These are phyloP conservation scores for Penicillium nordicum DNA, from an alignment of 2,329 filamentous ascomycete genomes.

Conservation along the genomic window DNA sequence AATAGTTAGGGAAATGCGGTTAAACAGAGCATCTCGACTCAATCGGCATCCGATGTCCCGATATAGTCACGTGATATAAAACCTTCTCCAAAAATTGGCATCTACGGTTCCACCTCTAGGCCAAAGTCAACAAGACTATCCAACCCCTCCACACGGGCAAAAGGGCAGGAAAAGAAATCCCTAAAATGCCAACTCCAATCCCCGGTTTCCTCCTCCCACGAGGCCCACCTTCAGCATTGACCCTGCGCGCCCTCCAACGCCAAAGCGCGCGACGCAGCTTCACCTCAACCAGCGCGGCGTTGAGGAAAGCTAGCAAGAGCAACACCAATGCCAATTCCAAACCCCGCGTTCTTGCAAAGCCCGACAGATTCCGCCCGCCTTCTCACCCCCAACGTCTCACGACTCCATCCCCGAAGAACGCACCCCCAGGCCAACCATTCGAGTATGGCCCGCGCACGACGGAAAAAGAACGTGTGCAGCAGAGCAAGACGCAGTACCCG, in stretches of 20 bases:
- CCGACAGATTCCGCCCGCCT: constrained; percentile 83
- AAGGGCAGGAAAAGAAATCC: not conserved
- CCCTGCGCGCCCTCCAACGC: constrained; percentile 27
- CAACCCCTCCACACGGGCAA: not conserved
- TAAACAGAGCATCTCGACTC: not conserved
- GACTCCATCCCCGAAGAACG: constrained; percentile 16
- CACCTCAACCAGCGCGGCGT: constrained; percentile 18
- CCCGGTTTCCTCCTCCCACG: constrained; percentile 67
- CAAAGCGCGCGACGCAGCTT: constrained; percentile 25
- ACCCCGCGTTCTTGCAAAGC: constrained; percentile 75
- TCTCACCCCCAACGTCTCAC: constrained; percentile 73
- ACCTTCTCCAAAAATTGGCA: constrained; percentile 6
- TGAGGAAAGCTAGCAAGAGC: constrained; percentile 11
- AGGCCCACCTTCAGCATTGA: constrained; percentile 38
- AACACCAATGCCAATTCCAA: constrained; percentile 52
- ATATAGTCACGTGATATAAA: constrained; percentile 5
- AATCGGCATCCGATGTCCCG: not conserved
- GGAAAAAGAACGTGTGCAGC: constrained; percentile 56
- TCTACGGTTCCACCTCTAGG: constrained; percentile 3
- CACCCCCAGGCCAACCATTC: constrained; percentile 45
- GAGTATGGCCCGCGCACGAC: constrained; percentile 73
- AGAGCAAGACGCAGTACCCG: constrained; percentile 72
- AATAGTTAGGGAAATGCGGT: not conserved
- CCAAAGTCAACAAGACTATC: constrained; percentile 7
- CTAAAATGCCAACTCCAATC: constrained; percentile 41